phyloP scores from a whole-genome alignment of 345 rosid species.

The Eucalyptus virginea region DNA sequence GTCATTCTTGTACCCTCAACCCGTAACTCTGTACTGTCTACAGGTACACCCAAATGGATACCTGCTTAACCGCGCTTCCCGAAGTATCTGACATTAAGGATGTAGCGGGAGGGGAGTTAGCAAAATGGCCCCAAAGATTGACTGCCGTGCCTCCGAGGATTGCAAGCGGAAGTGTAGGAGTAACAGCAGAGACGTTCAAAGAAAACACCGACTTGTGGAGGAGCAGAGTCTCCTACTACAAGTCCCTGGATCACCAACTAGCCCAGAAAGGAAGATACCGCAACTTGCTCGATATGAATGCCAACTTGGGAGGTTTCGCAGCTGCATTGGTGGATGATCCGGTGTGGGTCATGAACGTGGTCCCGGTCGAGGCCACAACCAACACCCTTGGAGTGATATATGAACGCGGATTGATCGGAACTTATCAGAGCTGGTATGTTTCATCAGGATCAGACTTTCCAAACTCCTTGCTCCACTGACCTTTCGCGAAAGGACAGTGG shows the following conservation, averaged over 20 bases:
- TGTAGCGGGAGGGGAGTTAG: slow-evolving; percentile 57
- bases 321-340: slow-evolving; percentile 70
- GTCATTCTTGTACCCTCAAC: neutral
- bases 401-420: slow-evolving; percentile 87
- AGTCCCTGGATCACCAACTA: slow-evolving; percentile 47
- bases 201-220: slow-evolving; percentile 62
- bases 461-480: neutral
- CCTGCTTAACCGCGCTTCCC: slow-evolving; percentile 78
- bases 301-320: slow-evolving; percentile 76
- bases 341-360: slow-evolving; percentile 80
- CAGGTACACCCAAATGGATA: slow-evolving; percentile 81
- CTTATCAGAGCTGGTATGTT: slow-evolving; percentile 80
- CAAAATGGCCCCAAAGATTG: slow-evolving; percentile 80
- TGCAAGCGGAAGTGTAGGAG: slow-evolving; percentile 38
- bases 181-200: slow-evolving; percentile 32
- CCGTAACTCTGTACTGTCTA: neutral
- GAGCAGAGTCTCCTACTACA: slow-evolving; percentile 60
- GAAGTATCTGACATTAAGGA: slow-evolving; percentile 45
- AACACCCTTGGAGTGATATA: slow-evolving; percentile 75
- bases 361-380: slow-evolving; percentile 48
- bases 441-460: neutral
- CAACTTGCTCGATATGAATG: slow-evolving; percentile 86
- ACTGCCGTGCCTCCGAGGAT: slow-evolving; percentile 73
- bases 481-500: neutral
- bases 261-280: slow-evolving; percentile 68